Evolutionary conservation across 306 rosid species (phyloP).

Genomic region (Adenanthera pavonina): DNA sequence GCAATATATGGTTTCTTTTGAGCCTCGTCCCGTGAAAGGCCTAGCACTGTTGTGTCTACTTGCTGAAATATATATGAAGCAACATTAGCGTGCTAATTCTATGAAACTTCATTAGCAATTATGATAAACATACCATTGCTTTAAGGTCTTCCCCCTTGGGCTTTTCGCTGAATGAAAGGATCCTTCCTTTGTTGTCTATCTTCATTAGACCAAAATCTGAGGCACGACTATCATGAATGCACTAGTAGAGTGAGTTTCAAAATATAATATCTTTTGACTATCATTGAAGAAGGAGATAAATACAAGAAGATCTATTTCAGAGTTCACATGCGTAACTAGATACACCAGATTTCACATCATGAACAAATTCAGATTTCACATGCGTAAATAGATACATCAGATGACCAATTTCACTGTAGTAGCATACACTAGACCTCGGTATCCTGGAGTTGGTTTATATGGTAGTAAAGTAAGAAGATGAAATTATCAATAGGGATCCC

Average conservation of each 20-base stretch:
- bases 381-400: background rate
- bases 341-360: background rate
- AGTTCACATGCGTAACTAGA: conserved; percentile 2
- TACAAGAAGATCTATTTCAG: background rate
- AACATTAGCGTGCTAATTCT: conserved; percentile 31
- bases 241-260: conserved; percentile 38
- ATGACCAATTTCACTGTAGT: background rate
- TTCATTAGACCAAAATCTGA: conserved; percentile 97
- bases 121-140: conserved; percentile 60
- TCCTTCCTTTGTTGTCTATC: conserved; percentile 78
- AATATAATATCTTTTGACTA: conserved; percentile 15
- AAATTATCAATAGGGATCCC: background rate
- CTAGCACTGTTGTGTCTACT: conserved; percentile 79
- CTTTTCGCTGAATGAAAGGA: conserved; percentile 84
- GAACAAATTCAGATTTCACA: conserved; percentile 16
- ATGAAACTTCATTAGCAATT: background rate
- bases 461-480: background rate
- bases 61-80: conserved; percentile 44
- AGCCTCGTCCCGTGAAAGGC: conserved; percentile 68
- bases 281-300: conserved; percentile 1
- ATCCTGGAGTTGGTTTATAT: background rate
- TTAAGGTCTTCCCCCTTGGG: conserved; percentile 81
- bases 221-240: conserved; percentile 78
- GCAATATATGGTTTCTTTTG: conserved; percentile 74
- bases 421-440: conserved; percentile 3